Percentiles rank a stretch among this genome's conserved stretches.
phyloP scores from a whole-genome alignment of 176 grass and related monocot species.

The Eleusine coracana region DNA sequence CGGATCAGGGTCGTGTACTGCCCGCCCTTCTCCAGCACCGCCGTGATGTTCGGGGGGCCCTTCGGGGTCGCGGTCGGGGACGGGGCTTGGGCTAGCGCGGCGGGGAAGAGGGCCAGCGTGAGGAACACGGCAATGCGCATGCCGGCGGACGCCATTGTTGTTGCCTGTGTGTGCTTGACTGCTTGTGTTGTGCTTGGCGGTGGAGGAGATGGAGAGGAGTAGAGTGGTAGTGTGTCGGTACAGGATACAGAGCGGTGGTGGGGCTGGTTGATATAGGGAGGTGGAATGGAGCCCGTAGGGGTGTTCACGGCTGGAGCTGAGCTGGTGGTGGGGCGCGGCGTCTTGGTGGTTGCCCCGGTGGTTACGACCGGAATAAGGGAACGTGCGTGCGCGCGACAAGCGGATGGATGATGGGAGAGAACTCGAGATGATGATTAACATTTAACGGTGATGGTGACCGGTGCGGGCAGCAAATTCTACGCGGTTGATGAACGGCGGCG shows the following conservation, averaged over 20 bases:
- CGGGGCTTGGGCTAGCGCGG: slow-evolving; percentile 30
- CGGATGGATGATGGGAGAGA: not conserved
- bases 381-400: slow-evolving; percentile 13
- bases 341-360: slow-evolving; percentile 45
- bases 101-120: not conserved
- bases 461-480: too few relatives aligned
- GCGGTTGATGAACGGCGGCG: not conserved
- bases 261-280: slow-evolving; percentile 41
- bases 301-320: slow-evolving; percentile 50
- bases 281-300: not conserved
- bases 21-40: slow-evolving; percentile 64
- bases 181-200: too few relatives aligned
- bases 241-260: not conserved
- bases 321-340: slow-evolving; percentile 41
- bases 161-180: not conserved
- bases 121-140: slow-evolving; percentile 16
- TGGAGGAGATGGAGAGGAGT: too few relatives aligned
- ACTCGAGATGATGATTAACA: too few relatives aligned
- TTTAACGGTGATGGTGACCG: too few relatives aligned
- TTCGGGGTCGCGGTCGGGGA: slow-evolving; percentile 21
- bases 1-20: slow-evolving; percentile 79
- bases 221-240: not conserved
- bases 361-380: slow-evolving; percentile 42
- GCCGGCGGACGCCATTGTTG: slow-evolving; percentile 39
- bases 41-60: slow-evolving; percentile 64